phyloP scores from a whole-genome alignment of 148 eudicot species.

The Chenopodium album region DNA sequence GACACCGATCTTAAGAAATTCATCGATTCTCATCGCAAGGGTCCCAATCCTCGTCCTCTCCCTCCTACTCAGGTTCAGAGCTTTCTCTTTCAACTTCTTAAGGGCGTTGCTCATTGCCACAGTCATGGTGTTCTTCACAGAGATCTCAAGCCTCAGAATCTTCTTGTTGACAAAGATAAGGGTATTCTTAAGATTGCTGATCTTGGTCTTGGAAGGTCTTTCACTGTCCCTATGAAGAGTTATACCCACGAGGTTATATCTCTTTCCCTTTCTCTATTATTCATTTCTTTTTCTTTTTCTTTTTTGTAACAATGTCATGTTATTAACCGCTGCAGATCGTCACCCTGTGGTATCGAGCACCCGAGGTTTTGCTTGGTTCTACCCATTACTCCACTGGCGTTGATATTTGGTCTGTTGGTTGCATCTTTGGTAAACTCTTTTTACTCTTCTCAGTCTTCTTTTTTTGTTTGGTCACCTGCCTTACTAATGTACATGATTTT shows the following conservation, averaged over 20 bases:
- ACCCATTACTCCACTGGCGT: conserved; percentile 85
- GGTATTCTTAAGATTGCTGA: conserved; percentile 94
- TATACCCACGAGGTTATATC: conserved; percentile 82
- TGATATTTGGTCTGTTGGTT: conserved; percentile 98
- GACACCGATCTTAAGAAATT: conserved; percentile 93
- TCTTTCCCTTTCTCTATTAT: neutral
- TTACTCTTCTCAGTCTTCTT: neutral
- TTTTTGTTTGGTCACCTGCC: neutral
- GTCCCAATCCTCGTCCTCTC: conserved; percentile 65
- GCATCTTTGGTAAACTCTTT: conserved; percentile 66
- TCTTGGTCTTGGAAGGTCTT: conserved; percentile 93
- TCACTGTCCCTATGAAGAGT: conserved; percentile 91
- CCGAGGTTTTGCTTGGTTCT: conserved; percentile 80
- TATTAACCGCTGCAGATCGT: conserved; percentile 51
- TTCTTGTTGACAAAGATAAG: conserved; percentile 89
- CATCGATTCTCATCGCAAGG: conserved; percentile 81
- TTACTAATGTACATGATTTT: neutral
- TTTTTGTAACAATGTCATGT: too few species aligned
- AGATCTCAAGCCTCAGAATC: conserved; percentile 95
- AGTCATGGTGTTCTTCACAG: conserved; percentile 92
- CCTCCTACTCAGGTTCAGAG: conserved; percentile 56
- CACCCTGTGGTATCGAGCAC: conserved; percentile 98
- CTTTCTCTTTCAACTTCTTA: conserved; percentile 74
- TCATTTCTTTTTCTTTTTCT: neutral
- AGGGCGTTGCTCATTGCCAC: conserved; percentile 96